Evolutionary conservation across 495 filamentous ascomycete species (phyloP), one percentile per base, ranked within the genome.

Genomic region (Talaromyces borbonicus): DNA sequence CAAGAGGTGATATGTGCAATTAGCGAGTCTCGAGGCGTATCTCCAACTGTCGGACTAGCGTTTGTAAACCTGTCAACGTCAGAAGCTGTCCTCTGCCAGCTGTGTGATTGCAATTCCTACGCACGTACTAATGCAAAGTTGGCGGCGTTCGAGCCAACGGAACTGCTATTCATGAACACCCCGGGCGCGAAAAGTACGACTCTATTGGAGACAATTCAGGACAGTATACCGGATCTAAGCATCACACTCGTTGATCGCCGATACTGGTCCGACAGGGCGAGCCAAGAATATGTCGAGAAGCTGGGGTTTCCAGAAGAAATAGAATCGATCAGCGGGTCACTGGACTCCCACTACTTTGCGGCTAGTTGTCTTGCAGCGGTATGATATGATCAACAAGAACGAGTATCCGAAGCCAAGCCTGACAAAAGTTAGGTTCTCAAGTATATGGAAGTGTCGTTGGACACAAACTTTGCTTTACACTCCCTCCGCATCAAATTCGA

Each of bases 1-100:
- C 84, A 93, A 54, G 77, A 83, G 41, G 79, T 96, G 52, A 67
- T 96, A 33, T 97, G 90, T 56, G 89, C 92, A n/a, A 66, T 96
- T 46, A 85, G 83, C 49, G 92, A 99, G 63, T 87, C 83, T 40
- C 83, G 84, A 30, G 87, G 88, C 9, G 74, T 90, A 23, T 84
- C 86, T 39, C 85, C 85, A 14, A 86, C 79, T n/a, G 83, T 97
- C 19, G 93, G 90, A 6, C 69, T 98, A 40, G 86, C 92, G 12
- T 87, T 90, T 50, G 69, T 98, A 54, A 94, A 97, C 59, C 65
- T 93, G 7, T 83, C 81, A 32, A 88, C 85, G 8, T 82, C 77
- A 47, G 85, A 92, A 60, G 84, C 82, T 11, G 79, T 92, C 29
- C 65, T 97, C 9, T 93, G 86, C 58, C 88, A 96, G 54, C 88